phyloP scores from a whole-genome alignment of 202 grass and related monocot genomes.

The Schoenoplectus tabernaemontani region DNA sequence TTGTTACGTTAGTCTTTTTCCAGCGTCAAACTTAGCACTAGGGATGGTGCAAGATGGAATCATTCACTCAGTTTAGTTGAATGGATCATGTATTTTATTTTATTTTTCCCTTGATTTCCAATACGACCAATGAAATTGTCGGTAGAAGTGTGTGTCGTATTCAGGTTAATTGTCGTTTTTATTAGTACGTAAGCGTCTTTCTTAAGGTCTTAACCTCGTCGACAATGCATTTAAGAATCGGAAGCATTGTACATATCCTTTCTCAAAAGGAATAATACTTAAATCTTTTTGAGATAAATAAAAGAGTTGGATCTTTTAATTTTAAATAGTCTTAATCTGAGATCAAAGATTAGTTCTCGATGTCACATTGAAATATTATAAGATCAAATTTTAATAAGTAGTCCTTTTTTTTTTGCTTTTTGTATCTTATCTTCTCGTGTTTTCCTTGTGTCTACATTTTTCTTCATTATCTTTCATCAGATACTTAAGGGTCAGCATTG shows the following conservation, averaged over 20 bases:
- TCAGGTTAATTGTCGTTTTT: too few relatives aligned
- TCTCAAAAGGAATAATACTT: too few relatives aligned
- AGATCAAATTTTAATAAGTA: not conserved
- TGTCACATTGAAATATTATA: not conserved
- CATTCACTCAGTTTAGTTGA: slow-evolving; percentile 11
- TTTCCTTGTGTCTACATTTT: too few relatives aligned
- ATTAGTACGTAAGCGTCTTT: too few relatives aligned
- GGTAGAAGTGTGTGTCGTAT: not conserved
- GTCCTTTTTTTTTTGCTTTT: not conserved
- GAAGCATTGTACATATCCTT: not conserved
- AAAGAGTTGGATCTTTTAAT: not conserved
- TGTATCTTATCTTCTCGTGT: too few relatives aligned
- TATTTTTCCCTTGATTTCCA: not conserved
- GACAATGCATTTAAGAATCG: not conserved
- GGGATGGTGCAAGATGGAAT: slow-evolving; percentile 17
- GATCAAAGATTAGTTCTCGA: not conserved
- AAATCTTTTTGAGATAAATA: too few relatives aligned
- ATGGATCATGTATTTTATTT: slow-evolving; percentile 13
- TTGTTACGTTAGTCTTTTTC: slow-evolving; percentile 1
- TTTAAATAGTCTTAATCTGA: not conserved
- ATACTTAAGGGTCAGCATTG: too few relatives aligned
- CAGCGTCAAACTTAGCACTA: not conserved
- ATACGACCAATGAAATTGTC: not conserved
- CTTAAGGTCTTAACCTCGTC: not conserved
- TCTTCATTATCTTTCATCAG: too few relatives aligned